Percentiles rank a stretch among this genome's conserved stretches.
Evolutionary conservation across 164 flowering plant genomes (phyloP).

Genomic region (Dillenia suffruticosa): DNA sequence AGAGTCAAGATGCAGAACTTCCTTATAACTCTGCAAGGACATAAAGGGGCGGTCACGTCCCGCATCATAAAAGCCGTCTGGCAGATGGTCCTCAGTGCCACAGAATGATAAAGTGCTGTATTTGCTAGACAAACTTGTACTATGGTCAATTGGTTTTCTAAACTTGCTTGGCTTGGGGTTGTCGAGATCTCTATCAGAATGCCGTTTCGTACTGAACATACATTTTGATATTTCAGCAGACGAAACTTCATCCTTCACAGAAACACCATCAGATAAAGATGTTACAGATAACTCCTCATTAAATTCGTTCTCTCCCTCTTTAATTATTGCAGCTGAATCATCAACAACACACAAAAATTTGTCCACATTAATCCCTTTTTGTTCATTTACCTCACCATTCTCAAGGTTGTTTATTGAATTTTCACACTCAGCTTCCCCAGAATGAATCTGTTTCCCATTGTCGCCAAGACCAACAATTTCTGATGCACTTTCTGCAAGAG

Average conservation of each 20-base stretch:
- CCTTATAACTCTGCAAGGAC: slow-evolving; percentile 63
- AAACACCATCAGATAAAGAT: slow-evolving; percentile 13
- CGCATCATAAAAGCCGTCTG: slow-evolving; percentile 98
- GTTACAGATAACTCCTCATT: slow-evolving; percentile 12
- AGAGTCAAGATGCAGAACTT: slow-evolving; percentile 45
- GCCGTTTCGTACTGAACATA: slow-evolving; percentile 58
- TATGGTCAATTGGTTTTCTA: slow-evolving; percentile 36
- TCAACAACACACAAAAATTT: slow-evolving; percentile 23
- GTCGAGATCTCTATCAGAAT: slow-evolving; percentile 60
- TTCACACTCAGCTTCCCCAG: slow-evolving; percentile 23
- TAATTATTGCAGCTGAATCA: slow-evolving; percentile 18
- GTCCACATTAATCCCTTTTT: slow-evolving; percentile 15
- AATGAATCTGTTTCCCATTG: slow-evolving; percentile 12
- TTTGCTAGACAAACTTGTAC: slow-evolving; percentile 43
- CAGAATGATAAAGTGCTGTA: slow-evolving; percentile 70
- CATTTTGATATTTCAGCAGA: slow-evolving; percentile 30
- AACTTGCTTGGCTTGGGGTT: slow-evolving; percentile 86
- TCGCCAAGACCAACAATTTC: slow-evolving; percentile 22
- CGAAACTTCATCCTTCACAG: slow-evolving; percentile 26
- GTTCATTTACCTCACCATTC: slow-evolving; percentile 16
- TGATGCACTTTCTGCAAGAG: slow-evolving; percentile 27
- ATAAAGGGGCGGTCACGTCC: slow-evolving; percentile 91
- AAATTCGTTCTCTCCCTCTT: slow-evolving; percentile 20
- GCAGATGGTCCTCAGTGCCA: slow-evolving; percentile 56
- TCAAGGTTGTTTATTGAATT: slow-evolving; percentile 16